These are phyloP conservation scores for Penicillium fuscoglaucum DNA, from an alignment of 2,329 filamentous ascomycete genomes.

Conservation along the genomic window DNA sequence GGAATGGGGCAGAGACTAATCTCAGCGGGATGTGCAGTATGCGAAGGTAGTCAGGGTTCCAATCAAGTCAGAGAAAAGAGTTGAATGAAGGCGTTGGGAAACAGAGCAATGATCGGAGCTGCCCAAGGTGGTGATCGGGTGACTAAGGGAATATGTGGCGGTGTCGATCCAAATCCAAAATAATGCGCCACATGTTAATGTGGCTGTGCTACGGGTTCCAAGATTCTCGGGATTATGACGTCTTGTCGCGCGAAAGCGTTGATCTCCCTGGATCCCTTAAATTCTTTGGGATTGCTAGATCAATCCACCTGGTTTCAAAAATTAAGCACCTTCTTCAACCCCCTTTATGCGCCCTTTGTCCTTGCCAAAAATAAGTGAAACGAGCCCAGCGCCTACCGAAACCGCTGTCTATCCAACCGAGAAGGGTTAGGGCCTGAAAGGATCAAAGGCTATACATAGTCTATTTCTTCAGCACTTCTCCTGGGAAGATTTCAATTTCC, in stretches of 20 bases:
- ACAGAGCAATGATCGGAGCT: constrained; percentile 13
- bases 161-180: constrained; percentile 2
- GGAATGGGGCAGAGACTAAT: constrained; percentile 5
- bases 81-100: constrained; percentile 10
- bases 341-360: constrained; percentile 1
- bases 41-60: background rate
- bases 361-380: constrained; percentile 1
- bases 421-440: background rate
- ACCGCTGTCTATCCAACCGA: constrained; percentile 10
- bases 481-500: background rate
- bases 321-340: background rate
- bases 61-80: background rate
- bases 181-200: constrained; percentile 14
- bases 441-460: constrained; percentile 17
- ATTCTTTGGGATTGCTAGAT: constrained; percentile 7
- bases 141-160: constrained; percentile 20
- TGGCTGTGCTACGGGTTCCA: constrained; percentile 20
- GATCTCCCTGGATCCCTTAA: constrained; percentile 3
- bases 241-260: constrained; percentile 5
- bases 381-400: constrained; percentile 18
- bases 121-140: constrained; percentile 23
- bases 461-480: constrained; percentile 8
- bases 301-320: constrained; percentile 7
- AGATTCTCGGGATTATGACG: constrained; percentile 28
- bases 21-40: background rate